Evolutionary conservation across 1,139 yeast genomes (phyloP), one percentile per base, ranked within the genome.

Genomic region (Taphrina sp.): DNA sequence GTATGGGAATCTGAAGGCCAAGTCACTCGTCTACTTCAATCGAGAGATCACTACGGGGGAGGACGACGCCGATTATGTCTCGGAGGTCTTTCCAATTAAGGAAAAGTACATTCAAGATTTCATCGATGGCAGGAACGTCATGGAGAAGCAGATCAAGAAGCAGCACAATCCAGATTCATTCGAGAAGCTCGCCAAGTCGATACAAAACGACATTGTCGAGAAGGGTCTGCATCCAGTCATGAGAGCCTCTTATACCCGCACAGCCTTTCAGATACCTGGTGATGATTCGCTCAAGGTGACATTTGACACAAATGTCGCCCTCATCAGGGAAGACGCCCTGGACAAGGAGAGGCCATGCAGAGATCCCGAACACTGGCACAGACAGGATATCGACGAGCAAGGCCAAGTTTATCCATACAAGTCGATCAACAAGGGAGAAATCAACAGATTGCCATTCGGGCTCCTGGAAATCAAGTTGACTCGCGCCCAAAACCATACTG

Each of bases 261-360:
- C 96, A 14, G 97, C 97, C 1, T 92, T 92, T 75, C 96, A 92
- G 74, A 90, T 92, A 63, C 98, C 98, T 1, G 97, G 97, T 60
- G 97, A 92, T 68, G 95, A 89, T 68, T 80, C 89, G 65, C 83
- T 90, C 46, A 81, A 96, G 68, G 82, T 90, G 59, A 83, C 88
- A 36, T 85, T 92, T 62, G 98, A 92, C 71, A 85, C 95, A 10
- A 92, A 92, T 68, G 80, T 92, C 59, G 70, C 83, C 52, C 89
- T 87, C 67, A 83, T 92, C 59, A 80, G 97, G 66, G 98, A 92
- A 70, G 97, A 92, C 69, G 72, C 92, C 0, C 84, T 90, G 67
- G 96, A 89, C 69, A 72, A 76, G 53, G 83, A 81, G 62, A 78
- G 90, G 64, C 97, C 97, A 22, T 85, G 89, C 59, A 83, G 98